Base-by-base conservation (phyloP, 768 basidiomycete genomes). In the Macrolepiota fuliginosa region DNA sequence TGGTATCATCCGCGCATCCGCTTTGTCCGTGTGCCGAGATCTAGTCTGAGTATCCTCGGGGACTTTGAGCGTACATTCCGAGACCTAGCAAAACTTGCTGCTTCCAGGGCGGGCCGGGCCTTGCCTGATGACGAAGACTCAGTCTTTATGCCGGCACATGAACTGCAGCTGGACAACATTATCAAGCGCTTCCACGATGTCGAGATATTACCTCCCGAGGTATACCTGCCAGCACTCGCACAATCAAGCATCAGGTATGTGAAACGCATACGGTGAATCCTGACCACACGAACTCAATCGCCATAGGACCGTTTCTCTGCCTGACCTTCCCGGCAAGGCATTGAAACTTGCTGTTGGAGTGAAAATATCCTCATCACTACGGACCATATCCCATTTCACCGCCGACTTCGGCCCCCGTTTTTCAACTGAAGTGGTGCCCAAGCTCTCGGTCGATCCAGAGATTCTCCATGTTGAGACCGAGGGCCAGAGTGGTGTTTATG, bases 311-410 rank as follows among this genome's bases (percentile, higher is more conserved):
- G 76, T 85, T 27, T 67, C 78, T 7, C 66, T 83, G 22, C 77
- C 81, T 3, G 78, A 79, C 37, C 72, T 81, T 39, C 77, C 76
- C 19, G 75, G 76, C 19, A 71, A 79, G 52, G 77, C 82, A 9
- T 66, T 85, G 13, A 86, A 85, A 64, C 65, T 85, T 27, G 75
- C 83, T 5, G 76, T 86, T 58, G 82, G 81, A 13, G 82, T 85
- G 58, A 83, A 80, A 63, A 82, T 86, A 61, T 84, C 85, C 19
- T 86, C 84, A 22, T 75, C 82, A 1, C 71, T 85, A 47, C 75
- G 85, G 54, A 86, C 84, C 2, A 83, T 86, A 54, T 84, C 85
- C 46, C 85, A 84, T 65, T 84, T 79, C 62, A 84, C 83, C 2
- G 81, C 84, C 25, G 73, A 83, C 65, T 81, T 84, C 64, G 83